A percentile compares a stretch with the other conserved stretches of the same genome.
Evolutionary conservation across 176 grass and related monocot species (phyloP).

Genomic region (Pontederia paniculata): DNA sequence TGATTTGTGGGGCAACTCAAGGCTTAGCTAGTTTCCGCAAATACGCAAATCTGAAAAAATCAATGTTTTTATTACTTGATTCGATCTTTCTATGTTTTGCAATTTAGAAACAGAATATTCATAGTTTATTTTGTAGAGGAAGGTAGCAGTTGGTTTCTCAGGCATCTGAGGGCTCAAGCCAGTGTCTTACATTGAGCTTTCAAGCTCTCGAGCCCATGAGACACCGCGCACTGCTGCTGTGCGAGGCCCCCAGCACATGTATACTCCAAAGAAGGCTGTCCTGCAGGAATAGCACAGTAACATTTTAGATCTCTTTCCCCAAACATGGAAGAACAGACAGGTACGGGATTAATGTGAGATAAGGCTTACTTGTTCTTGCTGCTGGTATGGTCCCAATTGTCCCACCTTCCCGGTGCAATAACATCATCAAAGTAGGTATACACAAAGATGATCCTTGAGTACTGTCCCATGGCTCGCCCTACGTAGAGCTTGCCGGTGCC

Average conservation of each 20-base stretch:
- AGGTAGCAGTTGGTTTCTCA: too few relatives aligned
- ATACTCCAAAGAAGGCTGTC: conserved; percentile 88
- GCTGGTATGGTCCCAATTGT: conserved; percentile 81
- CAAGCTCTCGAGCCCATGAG: conserved; percentile 75
- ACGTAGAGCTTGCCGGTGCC: conserved; percentile 71
- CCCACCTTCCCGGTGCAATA: conserved; percentile 75
- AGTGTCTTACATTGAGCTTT: conserved; percentile 95
- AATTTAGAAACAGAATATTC: too few relatives aligned
- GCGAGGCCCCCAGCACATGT: conserved; percentile 75
- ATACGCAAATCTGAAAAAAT: too few relatives aligned
- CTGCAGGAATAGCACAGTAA: conserved; percentile 20
- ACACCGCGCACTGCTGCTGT: conserved; percentile 65
- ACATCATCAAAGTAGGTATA: conserved; percentile 90
- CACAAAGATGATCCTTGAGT: conserved; percentile 84
- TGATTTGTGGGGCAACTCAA: too few relatives aligned
- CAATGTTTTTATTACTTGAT: too few relatives aligned
- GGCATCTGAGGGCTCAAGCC: conserved; percentile 57
- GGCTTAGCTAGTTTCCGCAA: too few relatives aligned
- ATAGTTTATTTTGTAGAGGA: too few relatives aligned
- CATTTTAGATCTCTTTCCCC: too few relatives aligned
- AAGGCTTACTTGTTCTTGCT: conserved; percentile 72
- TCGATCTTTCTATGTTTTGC: too few relatives aligned
- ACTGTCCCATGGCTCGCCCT: conserved; percentile 86
- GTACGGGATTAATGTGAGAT: too few relatives aligned
- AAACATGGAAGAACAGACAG: too few relatives aligned